Base-by-base conservation (phyloP, 768 basidiomycete species). In the Lactifluus hygrophoroides region DNA sequence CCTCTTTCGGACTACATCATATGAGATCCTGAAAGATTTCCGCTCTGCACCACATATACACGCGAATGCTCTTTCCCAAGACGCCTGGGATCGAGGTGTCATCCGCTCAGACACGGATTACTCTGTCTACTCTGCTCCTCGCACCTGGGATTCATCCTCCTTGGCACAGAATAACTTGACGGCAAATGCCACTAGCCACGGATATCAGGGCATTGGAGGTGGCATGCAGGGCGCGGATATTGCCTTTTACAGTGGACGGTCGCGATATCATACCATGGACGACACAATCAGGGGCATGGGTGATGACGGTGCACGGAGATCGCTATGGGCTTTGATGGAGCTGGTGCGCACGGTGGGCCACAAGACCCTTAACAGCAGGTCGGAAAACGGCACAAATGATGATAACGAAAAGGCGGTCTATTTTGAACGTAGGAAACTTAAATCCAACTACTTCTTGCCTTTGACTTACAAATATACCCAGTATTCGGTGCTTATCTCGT, bases 311-410 rank as follows among this genome's bases (percentile, higher is more conserved):
- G 74, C 77, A 13, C 74, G 77, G 63, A 76, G 72, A 35, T 73
- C 85, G 8, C 71, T 93, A 9, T 92, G 89, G 88, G 77, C 82
- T 3, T 88, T 90, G 84, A 80, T 92, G 80, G 86, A 91, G 61
- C 75, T 77, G 1, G 73, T 82, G 0, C 70, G 75, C 50, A 80
- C 76, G 3, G 80, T 82, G 0, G 86, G 83, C 8, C 47, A 76
- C 7, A 74, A 74, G 2, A 69, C 92, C 30, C 71, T 85, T 25
- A 78, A 84, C 32, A 19, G 5, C 51, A n/a, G 28, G 6, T 54
- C 58, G 51, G 69, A 67, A 43, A 60, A 67, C 53, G 5, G 63
- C 6, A 9, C 54, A 5, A 56, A 53, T 0, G 67, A 69, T 2
- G 63, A 64, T 21, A 58, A 66, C 4, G 70, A 69, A 30, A 68